A percentile compares a stretch with the other conserved stretches of the same genome.
These are phyloP conservation scores for Arthonia radiata DNA, from an alignment of 495 filamentous ascomycete genomes.

Conservation along the genomic window DNA sequence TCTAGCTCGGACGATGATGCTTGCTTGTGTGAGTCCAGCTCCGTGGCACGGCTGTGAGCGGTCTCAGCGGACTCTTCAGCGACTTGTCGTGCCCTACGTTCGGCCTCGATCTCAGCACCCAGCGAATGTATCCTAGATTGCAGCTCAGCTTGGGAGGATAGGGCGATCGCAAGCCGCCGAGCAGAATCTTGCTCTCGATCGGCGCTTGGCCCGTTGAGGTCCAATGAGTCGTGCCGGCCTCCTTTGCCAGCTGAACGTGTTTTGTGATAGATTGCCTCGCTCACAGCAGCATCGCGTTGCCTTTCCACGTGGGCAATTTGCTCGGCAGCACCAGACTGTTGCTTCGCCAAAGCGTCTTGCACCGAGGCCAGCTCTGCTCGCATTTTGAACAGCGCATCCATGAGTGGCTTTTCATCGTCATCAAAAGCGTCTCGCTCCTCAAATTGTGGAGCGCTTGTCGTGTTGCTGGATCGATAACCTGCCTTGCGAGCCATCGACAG, in stretches of 20 bases:
- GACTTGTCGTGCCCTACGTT: slow-evolving; percentile 51
- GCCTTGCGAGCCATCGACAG: slow-evolving; percentile 69
- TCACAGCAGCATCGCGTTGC: slow-evolving; percentile 74
- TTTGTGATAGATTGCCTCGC: slow-evolving; percentile 83
- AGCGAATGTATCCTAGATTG: slow-evolving; percentile 41
- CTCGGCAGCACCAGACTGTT: slow-evolving; percentile 60
- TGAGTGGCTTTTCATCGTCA: slow-evolving; percentile 73
- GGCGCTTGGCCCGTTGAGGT: slow-evolving; percentile 36
- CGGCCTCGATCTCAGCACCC: slow-evolving; percentile 45
- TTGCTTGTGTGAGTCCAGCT: slow-evolving; percentile 61
- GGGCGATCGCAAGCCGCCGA: slow-evolving; percentile 53
- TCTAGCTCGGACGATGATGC: slow-evolving; percentile 62
- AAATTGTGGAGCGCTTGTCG: slow-evolving; percentile 44
- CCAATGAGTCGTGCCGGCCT: slow-evolving; percentile 12
- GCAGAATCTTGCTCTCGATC: slow-evolving; percentile 58
- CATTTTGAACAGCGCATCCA: slow-evolving; percentile 86
- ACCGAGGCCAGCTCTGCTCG: slow-evolving; percentile 60
- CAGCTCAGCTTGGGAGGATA: slow-evolving; percentile 55
- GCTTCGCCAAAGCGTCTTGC: slow-evolving; percentile 64
- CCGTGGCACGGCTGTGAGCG: slow-evolving; percentile 55
- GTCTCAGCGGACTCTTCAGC: slow-evolving; percentile 74
- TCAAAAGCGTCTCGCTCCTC: slow-evolving; percentile 63
- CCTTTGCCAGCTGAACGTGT: slow-evolving; percentile 53
- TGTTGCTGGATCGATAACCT: slow-evolving; percentile 55
- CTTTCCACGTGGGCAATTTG: slow-evolving; percentile 81